Base-by-base conservation (phyloP, 805 yeast genomes). In the Candida nanaspora region DNA sequence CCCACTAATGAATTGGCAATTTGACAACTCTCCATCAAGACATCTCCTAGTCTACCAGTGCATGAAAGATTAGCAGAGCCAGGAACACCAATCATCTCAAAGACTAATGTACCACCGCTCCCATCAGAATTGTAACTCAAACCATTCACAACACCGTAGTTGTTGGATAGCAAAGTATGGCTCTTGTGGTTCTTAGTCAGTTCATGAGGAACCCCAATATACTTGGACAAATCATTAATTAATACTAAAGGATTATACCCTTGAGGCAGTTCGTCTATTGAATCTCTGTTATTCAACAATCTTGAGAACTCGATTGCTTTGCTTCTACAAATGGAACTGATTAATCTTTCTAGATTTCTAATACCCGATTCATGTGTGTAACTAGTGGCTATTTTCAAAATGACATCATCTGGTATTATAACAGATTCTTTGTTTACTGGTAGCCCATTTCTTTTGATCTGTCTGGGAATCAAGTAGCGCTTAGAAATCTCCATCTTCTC, bases 311-410 rank as follows among this genome's bases (percentile, higher is more conserved):
- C 88, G 35, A 86, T 87, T 0, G 95, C 94, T 53, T 84, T 84
- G 45, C 76, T 80, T 39, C 97, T 72, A 52, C 95, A 87, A 23
- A 88, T 69, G 0, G 86, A 70, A 0, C 88, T 88, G 40, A 88
- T 66, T 42, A 72, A 70, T 34, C 95, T 69, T 52, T 87, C 95
- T 45, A 88, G 67, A 44, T 75, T 78, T 50, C 96, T 72, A 16
- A 87, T 94, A 3, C 96, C 96, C 0, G 95, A 77, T 58, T 87
- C 96, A 40, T 89, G 68, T 0, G 95, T 83, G 55, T 86, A 87
- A 46, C 72, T 74, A 3, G 77, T 65, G 21, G 86, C 82, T 37
- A 87, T 64, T 37, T 72, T 70, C 50, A 73, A 62, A 68, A 87
- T 68, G 1, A 82, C 80, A 0, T 69, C 69, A 19, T 74, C 72